Evolutionary conservation across 1,284 basidiomycete genomes (phyloP), one percentile per base, ranked within the genome.

Genomic region (Malassezia vespertilionis): DNA sequence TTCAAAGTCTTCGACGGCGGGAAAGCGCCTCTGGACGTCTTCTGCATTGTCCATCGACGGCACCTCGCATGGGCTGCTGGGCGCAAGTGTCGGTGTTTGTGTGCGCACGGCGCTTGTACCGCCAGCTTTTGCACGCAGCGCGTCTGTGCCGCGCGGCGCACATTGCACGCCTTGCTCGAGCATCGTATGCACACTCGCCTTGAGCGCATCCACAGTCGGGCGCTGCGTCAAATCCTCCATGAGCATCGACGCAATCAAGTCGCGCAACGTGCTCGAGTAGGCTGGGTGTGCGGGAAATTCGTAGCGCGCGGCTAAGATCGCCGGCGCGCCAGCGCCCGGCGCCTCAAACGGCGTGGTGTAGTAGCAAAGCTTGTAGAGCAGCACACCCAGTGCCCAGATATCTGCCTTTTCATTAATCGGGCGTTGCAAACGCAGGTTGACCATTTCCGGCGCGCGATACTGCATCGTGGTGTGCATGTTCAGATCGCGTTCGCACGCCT

Each of bases 391-490:
- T 0, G 82, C 82, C 82, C 82, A 84, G 2, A 84, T 78, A 61
- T 84, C 82, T 44, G 86, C 86, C 74, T 89, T 90, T 71, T 90
- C 86, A 63, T 90, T 86, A 36, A 90, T 79, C 2, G 84, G 82
- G 49, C 84, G 77, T 46, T 86, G 78, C 41, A 83, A 77, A 71
- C 84, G 84, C 0, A 84, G 80, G 69, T 99, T 91, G 23, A 97
- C 84, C 88, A 99, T 95, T 73, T 99, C 93, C 2, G 93, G 93
- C 30, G 91, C 87, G 33, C 93, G 54, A 66, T 95, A 96, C 71
- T 93, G 90, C 51, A 95, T 75, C 1, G 90, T 96, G 2, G 90
- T 96, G 69, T 91, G 84, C 60, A 83, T 80, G 69, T 95, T 93
- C 37, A 99, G 77, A 71, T 97, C 91, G 21, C 82, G 79, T 64